Percentiles rank a stretch among this genome's conserved stretches.
Conservation (phyloP, 805 yeast genomes). For the Yarrowia sp. region DNA sequence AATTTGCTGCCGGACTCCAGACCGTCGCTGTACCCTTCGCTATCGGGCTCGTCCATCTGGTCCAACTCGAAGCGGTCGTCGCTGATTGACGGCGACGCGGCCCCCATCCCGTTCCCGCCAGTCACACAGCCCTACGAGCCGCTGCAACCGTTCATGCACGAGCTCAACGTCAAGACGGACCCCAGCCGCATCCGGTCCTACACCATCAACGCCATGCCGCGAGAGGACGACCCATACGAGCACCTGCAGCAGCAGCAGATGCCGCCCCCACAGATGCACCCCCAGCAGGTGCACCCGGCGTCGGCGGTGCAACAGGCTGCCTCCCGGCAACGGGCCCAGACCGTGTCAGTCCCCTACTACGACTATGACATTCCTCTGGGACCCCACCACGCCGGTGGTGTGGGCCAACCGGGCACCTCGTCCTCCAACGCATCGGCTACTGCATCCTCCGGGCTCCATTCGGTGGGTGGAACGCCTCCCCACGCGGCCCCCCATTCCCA, state of each 20-base stretch:
- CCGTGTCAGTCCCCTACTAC: conserved; percentile 29
- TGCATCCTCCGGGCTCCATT: conserved; percentile 30
- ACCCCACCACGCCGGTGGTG: not conserved
- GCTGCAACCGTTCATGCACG: conserved; percentile 47
- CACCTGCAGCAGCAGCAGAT: conserved; percentile 11
- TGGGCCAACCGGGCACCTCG: not conserved
- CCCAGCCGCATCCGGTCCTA: conserved; percentile 48
- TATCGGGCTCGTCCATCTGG: conserved; percentile 47
- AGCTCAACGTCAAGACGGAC: conserved; percentile 48
- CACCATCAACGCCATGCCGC: conserved; percentile 45
- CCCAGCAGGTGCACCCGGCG: conserved; percentile 33
- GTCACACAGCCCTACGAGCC: conserved; percentile 45
- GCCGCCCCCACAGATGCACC: conserved; percentile 38
- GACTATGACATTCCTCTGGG: conserved; percentile 31
- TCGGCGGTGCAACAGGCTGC: conserved; percentile 34
- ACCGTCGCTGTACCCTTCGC: conserved; percentile 43
- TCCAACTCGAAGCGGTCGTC: conserved; percentile 40
- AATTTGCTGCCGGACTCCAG: conserved; percentile 45
- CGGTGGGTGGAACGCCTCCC: conserved; percentile 17
- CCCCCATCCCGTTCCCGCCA: conserved; percentile 43
- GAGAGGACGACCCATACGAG: conserved; percentile 35
- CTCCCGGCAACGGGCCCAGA: conserved; percentile 33
- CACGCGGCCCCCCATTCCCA: conserved; percentile 8
- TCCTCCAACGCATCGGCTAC: conserved; percentile 20
- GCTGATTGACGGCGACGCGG: conserved; percentile 39